These are phyloP conservation scores for Debaryomyces psychrophilus DNA, from an alignment of 1,139 yeast genomes.

Conservation along the genomic window DNA sequence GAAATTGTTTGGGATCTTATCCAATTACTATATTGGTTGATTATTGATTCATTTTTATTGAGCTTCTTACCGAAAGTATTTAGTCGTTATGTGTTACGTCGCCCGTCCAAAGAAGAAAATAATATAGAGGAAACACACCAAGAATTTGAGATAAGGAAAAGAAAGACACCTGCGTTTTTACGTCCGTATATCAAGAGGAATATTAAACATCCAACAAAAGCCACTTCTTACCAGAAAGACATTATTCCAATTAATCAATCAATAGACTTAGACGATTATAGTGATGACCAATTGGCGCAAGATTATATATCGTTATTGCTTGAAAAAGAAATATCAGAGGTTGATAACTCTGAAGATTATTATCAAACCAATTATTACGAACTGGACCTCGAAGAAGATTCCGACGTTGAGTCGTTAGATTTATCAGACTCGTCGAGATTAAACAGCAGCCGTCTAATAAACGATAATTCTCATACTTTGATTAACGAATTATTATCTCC, in stretches of 20 bases:
- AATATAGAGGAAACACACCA: conserved; percentile 22
- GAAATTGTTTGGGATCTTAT: conserved; percentile 24
- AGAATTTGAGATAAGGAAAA: conserved; percentile 25
- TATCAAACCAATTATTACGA: conserved; percentile 19
- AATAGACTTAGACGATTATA: conserved; percentile 24
- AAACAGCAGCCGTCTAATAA: neutral
- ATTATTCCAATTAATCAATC: conserved; percentile 4
- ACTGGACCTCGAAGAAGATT: conserved; percentile 28
- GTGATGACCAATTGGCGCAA: conserved; percentile 26
- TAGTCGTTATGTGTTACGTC: conserved; percentile 9
- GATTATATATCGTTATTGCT: conserved; percentile 30
- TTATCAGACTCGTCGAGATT: neutral
- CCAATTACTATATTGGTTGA: conserved; percentile 30
- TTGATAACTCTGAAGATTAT: conserved; percentile 52
- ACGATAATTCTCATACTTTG: conserved; percentile 14
- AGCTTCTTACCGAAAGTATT: neutral
- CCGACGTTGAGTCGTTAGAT: conserved; percentile 21
- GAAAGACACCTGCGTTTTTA: conserved; percentile 31
- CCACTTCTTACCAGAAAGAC: conserved; percentile 17
- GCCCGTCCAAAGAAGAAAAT: neutral
- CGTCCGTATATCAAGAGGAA: conserved; percentile 18
- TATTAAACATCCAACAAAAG: conserved; percentile 2
- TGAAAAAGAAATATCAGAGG: conserved; percentile 42
- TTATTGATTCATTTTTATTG: conserved; percentile 17
- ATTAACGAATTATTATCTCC: conserved; percentile 35